Conservation (phyloP, 2,329 filamentous ascomycete genomes). For the Drechslera avenae region DNA sequence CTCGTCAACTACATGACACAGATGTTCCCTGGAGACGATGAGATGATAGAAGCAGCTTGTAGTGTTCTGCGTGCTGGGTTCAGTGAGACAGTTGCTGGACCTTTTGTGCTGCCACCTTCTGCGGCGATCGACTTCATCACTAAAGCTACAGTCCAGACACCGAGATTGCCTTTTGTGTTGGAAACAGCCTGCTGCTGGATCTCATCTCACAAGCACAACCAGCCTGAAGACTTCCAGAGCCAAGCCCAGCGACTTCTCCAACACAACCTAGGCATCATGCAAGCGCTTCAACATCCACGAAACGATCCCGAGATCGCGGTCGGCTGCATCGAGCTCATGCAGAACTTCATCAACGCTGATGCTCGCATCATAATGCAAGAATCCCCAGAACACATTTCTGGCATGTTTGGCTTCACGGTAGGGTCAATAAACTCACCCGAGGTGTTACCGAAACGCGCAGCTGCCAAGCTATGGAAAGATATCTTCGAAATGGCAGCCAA, state of each 20-base stretch:
- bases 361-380: slow-evolving; percentile 67
- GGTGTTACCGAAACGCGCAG: slow-evolving; percentile 74
- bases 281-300: slow-evolving; percentile 65
- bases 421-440: slow-evolving; percentile 73
- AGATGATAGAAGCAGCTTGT: slow-evolving; percentile 74
- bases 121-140: slow-evolving; percentile 71
- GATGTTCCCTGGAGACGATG: slow-evolving; percentile 64
- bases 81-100: slow-evolving; percentile 73
- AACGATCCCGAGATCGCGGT: slow-evolving; percentile 75
- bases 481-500: slow-evolving; percentile 42
- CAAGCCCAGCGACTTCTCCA: slow-evolving; percentile 52
- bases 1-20: slow-evolving; percentile 58
- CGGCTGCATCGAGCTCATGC: slow-evolving; percentile 73
- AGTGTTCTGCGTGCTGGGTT: slow-evolving; percentile 75
- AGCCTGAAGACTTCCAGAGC: slow-evolving; percentile 29
- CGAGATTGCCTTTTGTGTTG: slow-evolving; percentile 70
- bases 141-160: slow-evolving; percentile 63
- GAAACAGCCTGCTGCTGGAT: slow-evolving; percentile 72
- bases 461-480: slow-evolving; percentile 72
- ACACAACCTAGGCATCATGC: slow-evolving; percentile 68
- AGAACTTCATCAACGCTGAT: slow-evolving; percentile 66
- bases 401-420: slow-evolving; percentile 73
- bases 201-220: slow-evolving; percentile 55
- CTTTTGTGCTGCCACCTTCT: slow-evolving; percentile 74
- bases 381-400: slow-evolving; percentile 63